Base-by-base conservation (phyloP, 768 basidiomycete species). In the Chalciporus piperatus region DNA sequence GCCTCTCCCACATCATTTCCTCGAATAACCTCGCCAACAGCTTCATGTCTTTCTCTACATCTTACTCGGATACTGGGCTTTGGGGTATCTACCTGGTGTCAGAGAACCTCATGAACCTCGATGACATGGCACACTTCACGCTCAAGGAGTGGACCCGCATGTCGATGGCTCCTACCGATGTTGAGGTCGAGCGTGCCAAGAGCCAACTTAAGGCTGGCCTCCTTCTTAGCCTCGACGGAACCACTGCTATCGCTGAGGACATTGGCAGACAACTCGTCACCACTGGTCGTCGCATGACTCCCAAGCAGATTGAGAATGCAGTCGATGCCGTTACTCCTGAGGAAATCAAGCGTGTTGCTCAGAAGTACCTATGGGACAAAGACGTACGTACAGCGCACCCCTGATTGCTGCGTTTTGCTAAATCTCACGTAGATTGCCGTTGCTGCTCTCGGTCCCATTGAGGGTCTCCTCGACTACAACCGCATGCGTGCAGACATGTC, bases 11-110 rank as follows among this genome's bases (percentile, higher is more conserved):
- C 71, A 88, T 93, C 70, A 80, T 98, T 63, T 90, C 92, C 33
- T 77, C 80, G 48, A 86, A 98, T 81, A 90, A 92, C 79, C 92
- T 98, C 67, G 97, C 97, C 65, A 99, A 98, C 79, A 92, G 89
- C 52, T 99, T 90, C 87, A 96, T 98, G 92, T 92, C 89, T 47
- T 99, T 98, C 86, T 96, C 93, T 16, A 98, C 96, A 2, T 92
- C 89, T 6, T 99, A 99, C 78, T 93, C 94, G 6, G 97, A 99
- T 72, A 98, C 95, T 17, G 97, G 97, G 51, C 84, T 98, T 30
- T 99, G 96, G 97, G 96, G 96, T 62, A 92, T 98, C 72, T 98
- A 99, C 79, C 74, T 97, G 48, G 92, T 95, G 52, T 85, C 91
- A 16, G 97, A 99, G 80, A 98, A 98, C 79, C 66, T 93, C 47